Percentiles rank a stretch among this genome's conserved stretches.
Conservation (phyloP, 139 green algal species). For the Closterium sp. region DNA sequence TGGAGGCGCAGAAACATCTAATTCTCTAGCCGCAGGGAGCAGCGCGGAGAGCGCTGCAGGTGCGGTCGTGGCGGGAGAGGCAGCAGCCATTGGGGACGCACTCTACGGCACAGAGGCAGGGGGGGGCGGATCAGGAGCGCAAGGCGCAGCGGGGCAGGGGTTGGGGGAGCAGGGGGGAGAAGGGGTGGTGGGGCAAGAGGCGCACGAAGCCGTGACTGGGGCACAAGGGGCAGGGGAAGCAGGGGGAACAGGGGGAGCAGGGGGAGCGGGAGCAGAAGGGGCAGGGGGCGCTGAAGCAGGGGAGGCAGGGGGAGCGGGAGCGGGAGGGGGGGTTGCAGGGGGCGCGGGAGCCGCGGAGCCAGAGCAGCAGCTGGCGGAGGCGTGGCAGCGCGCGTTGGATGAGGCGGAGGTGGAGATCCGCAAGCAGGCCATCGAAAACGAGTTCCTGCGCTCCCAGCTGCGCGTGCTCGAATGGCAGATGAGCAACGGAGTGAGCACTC, state of each 20-base stretch:
- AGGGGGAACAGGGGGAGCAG: too few species aligned
- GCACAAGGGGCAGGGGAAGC: background rate
- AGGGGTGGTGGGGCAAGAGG: background rate
- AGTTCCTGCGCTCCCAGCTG: background rate
- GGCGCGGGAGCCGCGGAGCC: background rate
- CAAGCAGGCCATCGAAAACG: background rate
- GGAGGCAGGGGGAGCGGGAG: background rate
- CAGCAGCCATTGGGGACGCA: background rate
- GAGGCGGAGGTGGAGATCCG: background rate
- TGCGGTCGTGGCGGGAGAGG: background rate
- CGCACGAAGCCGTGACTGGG: too few species aligned
- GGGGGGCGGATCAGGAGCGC: background rate
- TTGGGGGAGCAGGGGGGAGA: background rate
- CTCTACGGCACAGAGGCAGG: background rate
- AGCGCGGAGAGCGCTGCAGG: background rate
- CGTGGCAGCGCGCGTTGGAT: background rate
- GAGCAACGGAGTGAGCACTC: background rate
- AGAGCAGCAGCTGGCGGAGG: background rate
- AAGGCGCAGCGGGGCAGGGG: background rate
- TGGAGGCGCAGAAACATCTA: background rate
- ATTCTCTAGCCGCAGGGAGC: background rate
- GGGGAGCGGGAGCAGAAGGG: too few species aligned
- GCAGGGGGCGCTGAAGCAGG: too few species aligned
- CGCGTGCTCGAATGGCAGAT: conserved; percentile 3
- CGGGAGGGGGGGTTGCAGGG: background rate